Evolutionary conservation across 2,329 filamentous ascomycete species (phyloP), one percentile per base, ranked within the genome.

Genomic region (Rhynchosporium secalis): DNA sequence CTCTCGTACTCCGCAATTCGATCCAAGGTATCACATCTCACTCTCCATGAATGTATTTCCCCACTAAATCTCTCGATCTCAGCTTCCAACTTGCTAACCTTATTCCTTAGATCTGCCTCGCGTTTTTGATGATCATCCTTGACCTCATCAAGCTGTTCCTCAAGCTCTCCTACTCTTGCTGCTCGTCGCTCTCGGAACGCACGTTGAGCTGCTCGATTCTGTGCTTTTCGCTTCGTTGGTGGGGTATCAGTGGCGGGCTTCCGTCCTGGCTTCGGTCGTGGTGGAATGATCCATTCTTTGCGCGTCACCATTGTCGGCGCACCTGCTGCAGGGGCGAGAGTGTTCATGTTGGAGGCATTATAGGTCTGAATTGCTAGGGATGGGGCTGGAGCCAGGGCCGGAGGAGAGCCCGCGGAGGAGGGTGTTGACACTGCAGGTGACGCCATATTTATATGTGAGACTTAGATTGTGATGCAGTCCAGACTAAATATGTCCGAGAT

Each of bases 171-270:
- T 6, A 97, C 91, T 45, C 91, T 89, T 29, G 91, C 91, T 2
- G 91, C 91, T 66, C 94, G 86, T 62, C 94, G 83, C 77, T 96
- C 92, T 40, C 94, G 85, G 76, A 98, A 98, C 1, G 90, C 91
- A 62, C 94, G 83, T 78, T 98, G 94, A 3, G 94, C 94, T 52
- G 91, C 90, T 64, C 95, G 85, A 76, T 98, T 98, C 78, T 98
- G 95, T 1, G 91, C 90, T 80, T 97, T 96, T 68, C 95, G 86
- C 79, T 96, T 96, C 48, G 92, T 96, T 1, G 91, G 90, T 13
- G 93, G 92, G 58, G 93, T 96, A 73, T 97, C 93, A 41, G 91
- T 96, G 52, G 92, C 91, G 3, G 94, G 93, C 81, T 98, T 98
- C 70, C 94, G 87, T 55, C 94, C 94, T 28, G 95, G 94, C 80